Evolutionary conservation across 768 basidiomycete species (phyloP).

Genomic region (Pulveroboletus sp.): DNA sequence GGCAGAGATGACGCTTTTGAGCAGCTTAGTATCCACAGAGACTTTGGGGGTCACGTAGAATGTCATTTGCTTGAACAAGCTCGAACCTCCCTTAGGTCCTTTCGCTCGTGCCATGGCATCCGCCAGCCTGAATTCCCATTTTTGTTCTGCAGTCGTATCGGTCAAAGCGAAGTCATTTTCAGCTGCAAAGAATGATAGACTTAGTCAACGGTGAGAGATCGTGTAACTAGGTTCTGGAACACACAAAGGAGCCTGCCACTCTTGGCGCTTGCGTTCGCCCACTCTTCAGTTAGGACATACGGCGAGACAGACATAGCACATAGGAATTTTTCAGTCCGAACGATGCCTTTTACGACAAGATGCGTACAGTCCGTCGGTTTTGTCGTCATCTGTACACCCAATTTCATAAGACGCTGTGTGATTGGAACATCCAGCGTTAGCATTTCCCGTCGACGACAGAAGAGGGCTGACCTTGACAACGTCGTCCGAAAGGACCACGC

Average conservation of each 20-base stretch:
- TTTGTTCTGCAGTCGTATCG: constrained; percentile 61
- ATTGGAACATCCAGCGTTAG: background rate
- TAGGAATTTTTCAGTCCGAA: constrained; percentile 86
- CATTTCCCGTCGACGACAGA: background rate
- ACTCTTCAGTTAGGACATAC: constrained; percentile 57
- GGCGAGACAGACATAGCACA: constrained; percentile 65
- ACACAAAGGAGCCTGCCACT: constrained; percentile 59
- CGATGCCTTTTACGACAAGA: constrained; percentile 61
- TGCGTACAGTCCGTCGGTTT: constrained; percentile 72
- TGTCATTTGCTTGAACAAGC: constrained; percentile 56
- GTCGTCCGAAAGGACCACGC: constrained; percentile 52
- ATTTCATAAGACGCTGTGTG: constrained; percentile 50
- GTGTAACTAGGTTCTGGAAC: constrained; percentile 23
- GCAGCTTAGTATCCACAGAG: constrained; percentile 48
- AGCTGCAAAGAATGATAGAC: constrained; percentile 37
- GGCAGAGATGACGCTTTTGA: constrained; percentile 65
- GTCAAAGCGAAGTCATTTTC: constrained; percentile 54
- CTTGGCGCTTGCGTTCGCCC: constrained; percentile 60
- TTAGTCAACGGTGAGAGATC: background rate
- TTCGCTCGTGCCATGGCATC: constrained; percentile 60
- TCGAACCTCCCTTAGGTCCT: constrained; percentile 36
- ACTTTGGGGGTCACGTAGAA: constrained; percentile 77
- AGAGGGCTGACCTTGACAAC: constrained; percentile 49
- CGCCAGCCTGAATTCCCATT: constrained; percentile 58
- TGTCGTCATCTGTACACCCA: constrained; percentile 63